Percentiles rank a stretch among this genome's conserved stretches.
These are phyloP conservation scores for Cryphonectria japonica DNA, from an alignment of 2,329 filamentous ascomycete species.

Conservation along the genomic window DNA sequence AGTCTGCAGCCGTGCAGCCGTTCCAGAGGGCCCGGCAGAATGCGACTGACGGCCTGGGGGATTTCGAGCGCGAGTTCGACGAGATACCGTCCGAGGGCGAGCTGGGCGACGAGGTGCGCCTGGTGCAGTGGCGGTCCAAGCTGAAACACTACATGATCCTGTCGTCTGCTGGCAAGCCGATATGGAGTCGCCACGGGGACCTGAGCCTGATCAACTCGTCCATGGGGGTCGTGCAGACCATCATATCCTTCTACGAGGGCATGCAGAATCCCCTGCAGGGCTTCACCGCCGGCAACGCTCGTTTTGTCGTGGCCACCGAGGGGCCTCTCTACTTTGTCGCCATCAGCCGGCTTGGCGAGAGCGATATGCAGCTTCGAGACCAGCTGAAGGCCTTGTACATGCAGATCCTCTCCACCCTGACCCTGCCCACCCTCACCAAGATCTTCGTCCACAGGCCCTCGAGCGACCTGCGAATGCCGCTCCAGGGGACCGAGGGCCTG, in stretches of 20 bases:
- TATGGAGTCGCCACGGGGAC: slow-evolving; percentile 94
- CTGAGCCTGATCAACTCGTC: slow-evolving; percentile 88
- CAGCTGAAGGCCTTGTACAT: slow-evolving; percentile 96
- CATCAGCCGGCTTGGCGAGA: slow-evolving; percentile 90
- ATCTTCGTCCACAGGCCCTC: slow-evolving; percentile 91
- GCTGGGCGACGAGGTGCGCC: slow-evolving; percentile 58
- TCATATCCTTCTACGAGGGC: slow-evolving; percentile 94
- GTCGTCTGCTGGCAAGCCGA: slow-evolving; percentile 94
- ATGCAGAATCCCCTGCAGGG: slow-evolving; percentile 75
- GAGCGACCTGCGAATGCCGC: slow-evolving; percentile 86
- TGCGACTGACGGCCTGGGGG: slow-evolving; percentile 56
- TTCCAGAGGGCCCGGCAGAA: slow-evolving; percentile 51
- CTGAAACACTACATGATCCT: slow-evolving; percentile 97
- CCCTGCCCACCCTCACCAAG: slow-evolving; percentile 80
- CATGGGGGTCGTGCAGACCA: slow-evolving; percentile 93
- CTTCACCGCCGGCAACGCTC: slow-evolving; percentile 84
- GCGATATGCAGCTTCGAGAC: slow-evolving; percentile 80
- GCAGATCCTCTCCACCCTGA: slow-evolving; percentile 96
- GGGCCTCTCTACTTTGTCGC: slow-evolving; percentile 92
- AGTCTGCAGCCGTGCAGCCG: slow-evolving; percentile 61
- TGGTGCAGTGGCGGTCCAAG: slow-evolving; percentile 85
- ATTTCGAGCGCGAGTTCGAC: slow-evolving; percentile 80
- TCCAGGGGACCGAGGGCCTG: slow-evolving; percentile 89
- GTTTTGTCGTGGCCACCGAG: slow-evolving; percentile 83
- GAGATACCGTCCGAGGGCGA: slow-evolving; percentile 62